phyloP scores from a whole-genome alignment of 116 monocot genomes.

The Zostera marina region DNA sequence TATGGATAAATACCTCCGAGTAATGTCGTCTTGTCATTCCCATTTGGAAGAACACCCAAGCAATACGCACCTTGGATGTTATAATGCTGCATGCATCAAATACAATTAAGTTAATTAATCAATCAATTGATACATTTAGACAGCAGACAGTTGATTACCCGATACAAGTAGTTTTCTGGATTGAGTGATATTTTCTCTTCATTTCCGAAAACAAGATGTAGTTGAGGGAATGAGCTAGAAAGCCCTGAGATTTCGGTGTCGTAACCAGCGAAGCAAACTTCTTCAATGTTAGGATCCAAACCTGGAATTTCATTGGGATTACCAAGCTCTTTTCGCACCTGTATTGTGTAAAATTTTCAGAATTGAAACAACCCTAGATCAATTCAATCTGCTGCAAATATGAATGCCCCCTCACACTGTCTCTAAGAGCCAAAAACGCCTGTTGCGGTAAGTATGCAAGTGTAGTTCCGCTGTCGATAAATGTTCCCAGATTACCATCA shows the following conservation, averaged over 20 bases:
- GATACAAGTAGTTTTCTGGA: slow-evolving; percentile 95
- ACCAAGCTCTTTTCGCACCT: slow-evolving; percentile 45
- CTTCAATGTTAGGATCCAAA: slow-evolving; percentile 70
- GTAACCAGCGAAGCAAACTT: slow-evolving; percentile 83
- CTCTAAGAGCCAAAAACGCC: slow-evolving; percentile 62
- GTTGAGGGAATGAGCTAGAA: slow-evolving; percentile 60
- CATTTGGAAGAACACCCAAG: slow-evolving; percentile 81
- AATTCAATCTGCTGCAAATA: neutral
- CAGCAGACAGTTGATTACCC: no score
- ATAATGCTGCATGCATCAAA: slow-evolving; percentile 66
- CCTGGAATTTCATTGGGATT: slow-evolving; percentile 76
- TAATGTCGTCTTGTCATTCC: slow-evolving; percentile 74
- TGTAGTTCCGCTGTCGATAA: slow-evolving; percentile 96
- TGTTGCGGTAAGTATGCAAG: slow-evolving; percentile 84
- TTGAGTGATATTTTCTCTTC: slow-evolving; percentile 58
- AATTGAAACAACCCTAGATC: neutral
- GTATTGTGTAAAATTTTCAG: neutral
- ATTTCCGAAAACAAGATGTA: slow-evolving; percentile 85
- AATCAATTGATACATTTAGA: neutral
- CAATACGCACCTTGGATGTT: slow-evolving; percentile 65
- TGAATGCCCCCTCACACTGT: slow-evolving; percentile 97
- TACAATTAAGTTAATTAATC: neutral
- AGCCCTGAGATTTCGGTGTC: slow-evolving; percentile 48
- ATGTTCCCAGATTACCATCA: slow-evolving; percentile 68
- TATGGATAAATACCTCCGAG: slow-evolving; percentile 46